These are phyloP conservation scores for Fusarium sp. DNA, from an alignment of 2,329 filamentous ascomycete genomes.

Conservation along the genomic window DNA sequence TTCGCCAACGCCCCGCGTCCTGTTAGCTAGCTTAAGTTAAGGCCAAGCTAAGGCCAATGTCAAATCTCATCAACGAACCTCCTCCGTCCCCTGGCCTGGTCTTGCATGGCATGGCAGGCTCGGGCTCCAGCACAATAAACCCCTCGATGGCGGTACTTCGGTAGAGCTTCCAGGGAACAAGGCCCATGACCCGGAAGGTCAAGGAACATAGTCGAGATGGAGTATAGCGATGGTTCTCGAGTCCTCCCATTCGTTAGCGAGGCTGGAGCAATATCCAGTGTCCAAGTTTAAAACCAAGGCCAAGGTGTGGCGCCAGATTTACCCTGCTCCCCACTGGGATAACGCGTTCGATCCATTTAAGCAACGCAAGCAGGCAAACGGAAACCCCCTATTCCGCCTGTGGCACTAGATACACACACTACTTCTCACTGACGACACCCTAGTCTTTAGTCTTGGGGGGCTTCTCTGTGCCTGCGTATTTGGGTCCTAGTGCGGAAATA, in stretches of 20 bases:
- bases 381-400: background rate
- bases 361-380: background rate
- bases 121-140: background rate
- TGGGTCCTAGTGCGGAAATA: constrained; percentile 22
- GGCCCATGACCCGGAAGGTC: background rate
- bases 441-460: background rate
- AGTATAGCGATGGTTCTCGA: background rate
- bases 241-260: background rate
- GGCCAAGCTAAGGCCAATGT: background rate
- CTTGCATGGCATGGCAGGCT: background rate
- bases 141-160: constrained; percentile 25
- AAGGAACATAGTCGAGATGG: background rate
- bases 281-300: constrained; percentile 5
- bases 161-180: constrained; percentile 11
- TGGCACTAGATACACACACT: background rate
- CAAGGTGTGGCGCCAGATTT: constrained; percentile 27
- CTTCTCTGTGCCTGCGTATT: constrained; percentile 5
- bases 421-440: background rate
- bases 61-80: background rate
- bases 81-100: background rate
- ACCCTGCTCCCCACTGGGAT: background rate
- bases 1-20: background rate
- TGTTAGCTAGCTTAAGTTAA: background rate
- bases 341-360: constrained; percentile 18
- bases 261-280: background rate